These are phyloP conservation scores for Lipomyces chichibuensis DNA, from an alignment of 805 yeast species.

Conservation along the genomic window DNA sequence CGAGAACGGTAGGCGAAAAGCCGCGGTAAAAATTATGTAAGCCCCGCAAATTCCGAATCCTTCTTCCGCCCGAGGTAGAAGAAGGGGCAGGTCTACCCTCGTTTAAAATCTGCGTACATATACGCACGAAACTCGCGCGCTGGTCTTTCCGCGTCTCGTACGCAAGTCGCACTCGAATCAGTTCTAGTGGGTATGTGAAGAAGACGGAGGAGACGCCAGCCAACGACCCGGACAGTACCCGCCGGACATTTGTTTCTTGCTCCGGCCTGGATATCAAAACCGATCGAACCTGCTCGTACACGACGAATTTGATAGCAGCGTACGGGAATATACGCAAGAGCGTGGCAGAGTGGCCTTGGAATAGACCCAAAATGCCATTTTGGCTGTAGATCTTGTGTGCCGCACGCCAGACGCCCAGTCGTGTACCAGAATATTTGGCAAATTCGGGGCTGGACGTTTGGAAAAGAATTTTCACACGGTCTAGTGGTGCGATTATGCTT, in stretches of 20 bases:
- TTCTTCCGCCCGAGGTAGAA: background rate
- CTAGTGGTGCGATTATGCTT: constrained; percentile 92
- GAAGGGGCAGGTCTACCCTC: constrained; percentile 8
- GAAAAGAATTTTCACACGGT: constrained; percentile 89
- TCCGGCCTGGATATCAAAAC: constrained; percentile 72
- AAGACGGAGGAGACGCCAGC: constrained; percentile 83
- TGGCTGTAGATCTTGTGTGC: constrained; percentile 62
- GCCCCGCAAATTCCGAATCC: constrained; percentile 34
- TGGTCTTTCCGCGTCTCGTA: constrained; percentile 64
- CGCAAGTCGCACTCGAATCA: constrained; percentile 88
- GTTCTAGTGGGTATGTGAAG: constrained; percentile 88
- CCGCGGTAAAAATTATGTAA: constrained; percentile 86
- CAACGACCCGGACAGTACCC: constrained; percentile 85
- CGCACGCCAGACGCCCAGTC: constrained; percentile 75
- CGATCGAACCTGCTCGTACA: constrained; percentile 88
- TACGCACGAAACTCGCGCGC: constrained; percentile 17
- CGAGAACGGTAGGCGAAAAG: constrained; percentile 87
- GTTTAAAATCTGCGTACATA: constrained; percentile 19
- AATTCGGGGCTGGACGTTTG: constrained; percentile 95
- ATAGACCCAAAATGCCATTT: constrained; percentile 81
- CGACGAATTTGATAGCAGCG: constrained; percentile 95
- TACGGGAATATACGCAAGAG: constrained; percentile 89
- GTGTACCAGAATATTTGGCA: constrained; percentile 74
- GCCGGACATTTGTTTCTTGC: constrained; percentile 77
- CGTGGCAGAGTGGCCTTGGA: constrained; percentile 96